Base-by-base conservation (phyloP, 768 basidiomycete genomes). In the Trametes cinnabarina region DNA sequence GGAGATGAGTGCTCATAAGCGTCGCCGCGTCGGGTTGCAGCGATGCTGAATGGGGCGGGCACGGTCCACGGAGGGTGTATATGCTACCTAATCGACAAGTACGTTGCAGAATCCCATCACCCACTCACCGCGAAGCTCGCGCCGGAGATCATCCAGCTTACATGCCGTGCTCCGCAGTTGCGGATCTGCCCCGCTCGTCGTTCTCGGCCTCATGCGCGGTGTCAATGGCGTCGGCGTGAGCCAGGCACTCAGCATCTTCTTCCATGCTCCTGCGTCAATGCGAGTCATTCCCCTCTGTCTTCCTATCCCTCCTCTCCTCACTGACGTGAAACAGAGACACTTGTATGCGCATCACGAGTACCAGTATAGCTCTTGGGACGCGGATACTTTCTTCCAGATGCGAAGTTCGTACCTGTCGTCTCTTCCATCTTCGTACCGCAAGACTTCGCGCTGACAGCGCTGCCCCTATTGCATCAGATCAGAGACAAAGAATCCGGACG, bases 21-120 rank as follows among this genome's bases (percentile, higher is more conserved):
- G 6, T 32, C 30, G 6, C 30, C 12, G 7, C 30, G 6, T 32
- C 12, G 30, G 30, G 30, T 12, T 32, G 30, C 60, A 87, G 87
- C 80, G 55, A 88, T 88, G 86, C 74, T 89, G 30, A 90, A 90
- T 63, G 87, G 87, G 12, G 85, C 86, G 23, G 84, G 85, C 2
- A 86, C 87, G 82, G 75, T 89, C 15, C 88, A 89, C 62, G 88
- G 88, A n/a, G 87, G 85, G 37, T 87, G 86, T 53, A 68, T 90
- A 32, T 84, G 86, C 43, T 88, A 88, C 71, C 74, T 90, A 54
- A 82, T 89, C 42, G 88, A 90, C 71, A 88, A 86, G 85, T 85
- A 58, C 48, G 79, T n/a, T n/a, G n/a, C n/a, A n/a, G n/a, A n/a
- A n/a, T n/a, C n/a, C n/a, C n/a, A n/a, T n/a, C n/a, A n/a, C n/a